Evolutionary conservation across 2,329 filamentous ascomycete genomes (phyloP).

Genomic region (Ophiostoma quercus): DNA sequence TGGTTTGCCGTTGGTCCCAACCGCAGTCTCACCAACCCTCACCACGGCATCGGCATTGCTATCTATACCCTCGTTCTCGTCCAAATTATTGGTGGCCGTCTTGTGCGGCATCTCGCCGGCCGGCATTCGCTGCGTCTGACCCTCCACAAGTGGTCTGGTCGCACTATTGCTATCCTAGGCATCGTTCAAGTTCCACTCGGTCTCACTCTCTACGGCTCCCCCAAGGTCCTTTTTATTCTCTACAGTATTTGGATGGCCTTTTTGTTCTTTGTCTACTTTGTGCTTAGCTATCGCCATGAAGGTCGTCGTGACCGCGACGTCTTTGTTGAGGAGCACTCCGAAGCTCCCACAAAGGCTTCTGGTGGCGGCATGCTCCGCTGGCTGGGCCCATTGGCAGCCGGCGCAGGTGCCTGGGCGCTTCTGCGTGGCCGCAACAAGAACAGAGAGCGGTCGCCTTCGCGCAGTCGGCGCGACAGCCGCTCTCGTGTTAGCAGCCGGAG

Average conservation of each 20-base stretch:
- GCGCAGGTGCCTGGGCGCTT: conserved; percentile 46
- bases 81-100: conserved; percentile 64
- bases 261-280: conserved; percentile 70
- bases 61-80: conserved; percentile 68
- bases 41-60: conserved; percentile 77
- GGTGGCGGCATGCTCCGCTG: conserved; percentile 38
- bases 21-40: conserved; percentile 70
- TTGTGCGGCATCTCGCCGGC: conserved; percentile 51
- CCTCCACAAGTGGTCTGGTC: conserved; percentile 84
- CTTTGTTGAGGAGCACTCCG: conserved; percentile 55
- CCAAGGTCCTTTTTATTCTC: conserved; percentile 75
- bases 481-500: conserved; percentile 33
- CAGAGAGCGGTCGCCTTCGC: conserved; percentile 24
- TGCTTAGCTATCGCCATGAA: conserved; percentile 66
- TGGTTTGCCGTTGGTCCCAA: conserved; percentile 72
- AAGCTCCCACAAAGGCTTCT: conserved; percentile 37
- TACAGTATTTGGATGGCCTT: conserved; percentile 73
- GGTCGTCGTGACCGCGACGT: conserved; percentile 46
- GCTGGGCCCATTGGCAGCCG: conserved; percentile 51
- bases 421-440: conserved; percentile 40
- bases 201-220: conserved; percentile 86
- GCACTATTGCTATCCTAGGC: conserved; percentile 71
- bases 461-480: conserved; percentile 37
- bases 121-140: conserved; percentile 50
- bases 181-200: conserved; percentile 85